Evolutionary conservation across 345 rosid genomes (phyloP).

Genomic region (Adansonia digitata): DNA sequence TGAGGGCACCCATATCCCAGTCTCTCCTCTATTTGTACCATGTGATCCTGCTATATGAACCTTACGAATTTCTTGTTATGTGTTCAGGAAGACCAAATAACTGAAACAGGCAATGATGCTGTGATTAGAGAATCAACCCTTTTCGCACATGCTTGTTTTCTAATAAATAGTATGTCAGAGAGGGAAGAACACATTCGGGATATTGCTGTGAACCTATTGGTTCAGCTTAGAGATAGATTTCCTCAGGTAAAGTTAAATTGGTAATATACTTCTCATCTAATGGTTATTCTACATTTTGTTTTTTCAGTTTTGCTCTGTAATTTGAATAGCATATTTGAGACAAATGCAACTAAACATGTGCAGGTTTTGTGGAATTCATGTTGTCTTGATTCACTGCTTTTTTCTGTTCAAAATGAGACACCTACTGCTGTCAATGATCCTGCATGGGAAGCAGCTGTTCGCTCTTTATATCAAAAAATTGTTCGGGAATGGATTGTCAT

Average conservation of each 20-base stretch:
- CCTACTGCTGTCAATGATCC: constrained; percentile 85
- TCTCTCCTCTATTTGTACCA: constrained; percentile 7
- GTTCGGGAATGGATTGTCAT: constrained; percentile 87
- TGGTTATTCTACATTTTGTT: neutral
- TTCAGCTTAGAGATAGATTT: constrained; percentile 92
- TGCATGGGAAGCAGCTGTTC: constrained; percentile 71
- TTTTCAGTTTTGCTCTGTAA: constrained; percentile 6
- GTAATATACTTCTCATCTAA: neutral
- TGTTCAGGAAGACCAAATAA: constrained; percentile 79
- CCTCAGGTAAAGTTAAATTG: constrained; percentile 64
- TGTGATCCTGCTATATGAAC: constrained; percentile 11
- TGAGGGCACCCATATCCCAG: neutral
- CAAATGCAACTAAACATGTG: constrained; percentile 20
- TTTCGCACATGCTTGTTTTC: constrained; percentile 81
- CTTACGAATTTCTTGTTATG: constrained; percentile 23
- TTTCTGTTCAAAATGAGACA: constrained; percentile 67
- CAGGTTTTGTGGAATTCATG: constrained; percentile 98
- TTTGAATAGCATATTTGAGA: constrained; percentile 16
- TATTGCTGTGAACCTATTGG: constrained; percentile 75
- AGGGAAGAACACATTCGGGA: constrained; percentile 94
- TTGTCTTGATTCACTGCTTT: constrained; percentile 78
- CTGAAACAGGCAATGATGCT: constrained; percentile 78
- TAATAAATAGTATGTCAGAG: constrained; percentile 88
- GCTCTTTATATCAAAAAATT: constrained; percentile 77
- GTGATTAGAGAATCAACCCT: constrained; percentile 77